These are phyloP conservation scores for Coniochaeta hoffmannii DNA, from an alignment of 2,329 filamentous ascomycete species.

Conservation along the genomic window DNA sequence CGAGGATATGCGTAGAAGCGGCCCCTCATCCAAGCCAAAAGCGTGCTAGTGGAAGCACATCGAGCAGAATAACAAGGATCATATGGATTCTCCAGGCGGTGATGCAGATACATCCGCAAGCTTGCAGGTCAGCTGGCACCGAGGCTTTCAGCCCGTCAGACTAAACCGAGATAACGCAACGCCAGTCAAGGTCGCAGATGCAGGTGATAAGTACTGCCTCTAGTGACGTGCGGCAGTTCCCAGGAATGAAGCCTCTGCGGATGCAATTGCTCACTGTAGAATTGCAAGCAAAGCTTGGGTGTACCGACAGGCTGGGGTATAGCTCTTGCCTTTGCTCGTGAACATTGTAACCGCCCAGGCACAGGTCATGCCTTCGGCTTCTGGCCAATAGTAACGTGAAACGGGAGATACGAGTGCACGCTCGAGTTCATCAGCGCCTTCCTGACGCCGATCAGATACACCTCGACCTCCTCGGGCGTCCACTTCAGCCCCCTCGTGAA, in stretches of 20 bases:
- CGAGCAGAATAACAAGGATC: background rate
- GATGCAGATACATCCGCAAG: background rate
- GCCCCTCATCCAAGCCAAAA: slow-evolving; percentile 4
- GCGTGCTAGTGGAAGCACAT: background rate
- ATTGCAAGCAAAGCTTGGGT: no score
- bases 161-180: no score
- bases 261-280: no score
- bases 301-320: no score
- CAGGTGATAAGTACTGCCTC: no score
- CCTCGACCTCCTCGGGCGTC: slow-evolving; percentile 11
- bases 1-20: background rate
- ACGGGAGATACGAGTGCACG: slow-evolving; percentile 10
- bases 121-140: background rate
- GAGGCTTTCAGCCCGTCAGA: background rate
- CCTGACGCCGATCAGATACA: slow-evolving; percentile 16
- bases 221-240: no score
- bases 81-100: background rate
- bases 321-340: no score
- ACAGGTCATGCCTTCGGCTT: background rate
- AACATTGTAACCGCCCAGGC: no score
- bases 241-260: no score
- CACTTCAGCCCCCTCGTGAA: slow-evolving; percentile 13
- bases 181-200: no score
- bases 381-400: background rate
- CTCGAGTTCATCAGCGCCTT: slow-evolving; percentile 16